phyloP scores from a whole-genome alignment of 768 basidiomycete species.

The Panaeolus cyanescens region DNA sequence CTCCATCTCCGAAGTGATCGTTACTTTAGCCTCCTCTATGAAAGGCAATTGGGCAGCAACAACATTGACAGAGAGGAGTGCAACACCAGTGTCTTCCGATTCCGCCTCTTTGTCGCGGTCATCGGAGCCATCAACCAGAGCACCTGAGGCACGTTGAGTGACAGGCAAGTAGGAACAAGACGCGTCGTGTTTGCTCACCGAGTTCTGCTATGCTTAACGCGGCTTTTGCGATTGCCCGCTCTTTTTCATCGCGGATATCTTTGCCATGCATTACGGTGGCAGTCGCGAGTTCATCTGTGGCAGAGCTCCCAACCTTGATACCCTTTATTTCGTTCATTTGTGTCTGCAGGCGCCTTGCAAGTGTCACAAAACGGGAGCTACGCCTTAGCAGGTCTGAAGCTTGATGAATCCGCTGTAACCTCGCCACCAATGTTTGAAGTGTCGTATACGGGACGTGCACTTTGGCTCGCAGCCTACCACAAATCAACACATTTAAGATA shows the following conservation, averaged over 20 bases:
- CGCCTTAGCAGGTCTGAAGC: conserved; percentile 85
- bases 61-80: conserved; percentile 74
- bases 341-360: conserved; percentile 78
- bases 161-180: background rate
- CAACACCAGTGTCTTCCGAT: conserved; percentile 30
- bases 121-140: conserved; percentile 49
- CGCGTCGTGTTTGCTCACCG: conserved; percentile 48
- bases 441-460: conserved; percentile 83
- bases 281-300: conserved; percentile 20
- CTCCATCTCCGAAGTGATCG: conserved; percentile 87
- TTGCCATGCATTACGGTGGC: conserved; percentile 23
- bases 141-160: conserved; percentile 35
- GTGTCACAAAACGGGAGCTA: conserved; percentile 79
- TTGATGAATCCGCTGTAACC: conserved; percentile 78
- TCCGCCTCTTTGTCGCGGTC: conserved; percentile 16
- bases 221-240: conserved; percentile 88
- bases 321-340: conserved; percentile 79
- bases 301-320: conserved; percentile 18
- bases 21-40: conserved; percentile 69
- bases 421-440: conserved; percentile 67
- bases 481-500: conserved; percentile 18
- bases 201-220: conserved; percentile 94
- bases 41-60: conserved; percentile 70
- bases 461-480: conserved; percentile 74
- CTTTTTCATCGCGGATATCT: conserved; percentile 75